Conservation (phyloP, 2,329 filamentous ascomycete genomes). For the Fusarium oligoseptatum region DNA sequence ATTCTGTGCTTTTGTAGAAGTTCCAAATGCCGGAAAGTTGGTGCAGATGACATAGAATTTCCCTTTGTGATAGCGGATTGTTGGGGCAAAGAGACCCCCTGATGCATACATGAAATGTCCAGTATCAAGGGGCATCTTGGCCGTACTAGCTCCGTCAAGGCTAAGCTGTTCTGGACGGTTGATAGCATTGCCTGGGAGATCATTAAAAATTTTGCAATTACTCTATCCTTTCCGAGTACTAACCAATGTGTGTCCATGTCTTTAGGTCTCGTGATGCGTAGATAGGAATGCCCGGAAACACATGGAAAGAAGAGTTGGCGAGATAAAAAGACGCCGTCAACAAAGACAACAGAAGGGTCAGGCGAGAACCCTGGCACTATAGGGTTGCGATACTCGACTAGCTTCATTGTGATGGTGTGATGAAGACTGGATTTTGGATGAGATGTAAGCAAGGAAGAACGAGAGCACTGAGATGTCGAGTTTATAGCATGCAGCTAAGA, state of each 20-base stretch:
- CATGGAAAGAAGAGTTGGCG: slow-evolving; percentile 29
- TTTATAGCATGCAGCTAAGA: background rate
- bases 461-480: background rate
- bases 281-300: slow-evolving; percentile 33
- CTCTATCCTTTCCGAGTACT: background rate
- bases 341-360: slow-evolving; percentile 28
- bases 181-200: slow-evolving; percentile 24
- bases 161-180: slow-evolving; percentile 28
- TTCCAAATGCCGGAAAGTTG: slow-evolving; percentile 21
- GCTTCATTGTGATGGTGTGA: background rate
- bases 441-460: background rate
- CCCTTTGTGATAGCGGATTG: slow-evolving; percentile 39
- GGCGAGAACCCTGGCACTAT: slow-evolving; percentile 27
- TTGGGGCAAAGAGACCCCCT: slow-evolving; percentile 42
- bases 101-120: slow-evolving; percentile 27
- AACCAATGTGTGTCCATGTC: slow-evolving; percentile 31
- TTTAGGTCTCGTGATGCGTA: slow-evolving; percentile 25
- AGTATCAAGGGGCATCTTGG: slow-evolving; percentile 24
- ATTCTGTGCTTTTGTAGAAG: slow-evolving; percentile 27
- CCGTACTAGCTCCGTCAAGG: slow-evolving; percentile 11
- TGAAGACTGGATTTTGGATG: background rate
- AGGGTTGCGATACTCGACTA: slow-evolving; percentile 17
- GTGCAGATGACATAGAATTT: slow-evolving; percentile 48
- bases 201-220: background rate
- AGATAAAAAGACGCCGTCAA: slow-evolving; percentile 33